phyloP scores from a whole-genome alignment of 2,329 filamentous ascomycete genomes.

The Xylariomycetidae sp. region DNA sequence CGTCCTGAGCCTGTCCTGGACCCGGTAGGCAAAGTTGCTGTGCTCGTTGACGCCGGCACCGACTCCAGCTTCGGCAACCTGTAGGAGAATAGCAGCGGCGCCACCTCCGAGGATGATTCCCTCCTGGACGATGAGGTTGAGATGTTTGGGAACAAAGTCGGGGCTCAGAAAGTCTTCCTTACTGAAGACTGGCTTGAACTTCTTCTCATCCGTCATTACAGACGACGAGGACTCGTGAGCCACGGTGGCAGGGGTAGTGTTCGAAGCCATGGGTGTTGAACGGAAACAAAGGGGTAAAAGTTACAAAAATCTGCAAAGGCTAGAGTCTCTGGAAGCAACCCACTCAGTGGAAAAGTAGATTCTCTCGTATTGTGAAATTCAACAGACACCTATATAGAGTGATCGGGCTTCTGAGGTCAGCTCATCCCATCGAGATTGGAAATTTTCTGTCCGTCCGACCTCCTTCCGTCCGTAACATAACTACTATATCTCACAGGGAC shows the following conservation, averaged over 20 bases:
- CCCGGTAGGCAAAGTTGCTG: slow-evolving; percentile 33
- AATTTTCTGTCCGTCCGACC: too few relatives aligned
- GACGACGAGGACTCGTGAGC: neutral
- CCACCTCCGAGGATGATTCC: slow-evolving; percentile 31
- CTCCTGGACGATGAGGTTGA: slow-evolving; percentile 29
- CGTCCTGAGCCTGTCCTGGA: slow-evolving; percentile 30
- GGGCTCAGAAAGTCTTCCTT: slow-evolving; percentile 14
- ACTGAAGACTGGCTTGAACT: slow-evolving; percentile 5
- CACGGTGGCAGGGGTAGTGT: neutral
- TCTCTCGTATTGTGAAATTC: too few relatives aligned
- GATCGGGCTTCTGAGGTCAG: too few relatives aligned
- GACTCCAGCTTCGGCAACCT: slow-evolving; percentile 35
- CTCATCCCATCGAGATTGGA: too few relatives aligned
- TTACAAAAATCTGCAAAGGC: too few relatives aligned
- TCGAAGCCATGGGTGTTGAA: neutral
- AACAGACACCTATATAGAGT: too few relatives aligned
- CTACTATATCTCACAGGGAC: too few relatives aligned
- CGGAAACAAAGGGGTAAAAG: too few relatives aligned
- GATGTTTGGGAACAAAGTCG: slow-evolving; percentile 22
- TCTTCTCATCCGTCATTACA: slow-evolving; percentile 3
- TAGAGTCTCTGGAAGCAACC: too few relatives aligned
- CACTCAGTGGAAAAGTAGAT: too few relatives aligned
- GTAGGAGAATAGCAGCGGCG: slow-evolving; percentile 33
- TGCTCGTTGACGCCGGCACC: slow-evolving; percentile 32
- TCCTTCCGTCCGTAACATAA: too few relatives aligned